These are phyloP conservation scores for Lasiodiplodia sp. DNA, from an alignment of 2,329 filamentous ascomycete species.

Conservation along the genomic window DNA sequence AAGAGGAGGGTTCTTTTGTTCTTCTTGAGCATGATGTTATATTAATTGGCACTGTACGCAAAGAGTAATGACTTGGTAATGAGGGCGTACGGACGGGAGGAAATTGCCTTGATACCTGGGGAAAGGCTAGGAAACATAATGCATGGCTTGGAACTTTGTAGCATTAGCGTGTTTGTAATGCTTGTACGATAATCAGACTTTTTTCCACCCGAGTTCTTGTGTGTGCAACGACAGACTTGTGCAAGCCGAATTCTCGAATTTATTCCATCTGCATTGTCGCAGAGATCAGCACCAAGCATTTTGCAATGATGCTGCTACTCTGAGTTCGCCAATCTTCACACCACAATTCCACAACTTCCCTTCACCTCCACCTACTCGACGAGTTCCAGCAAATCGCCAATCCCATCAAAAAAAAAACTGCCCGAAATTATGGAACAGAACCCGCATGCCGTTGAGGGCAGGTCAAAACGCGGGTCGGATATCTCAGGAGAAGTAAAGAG, in stretches of 20 bases:
- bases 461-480: slow-evolving; percentile 13
- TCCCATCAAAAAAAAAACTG: not conserved
- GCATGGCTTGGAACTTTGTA: not conserved
- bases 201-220: not conserved
- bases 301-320: not conserved
- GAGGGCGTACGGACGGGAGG: not conserved
- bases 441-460: slow-evolving; percentile 24
- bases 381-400: not conserved
- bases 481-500: slow-evolving; percentile 21
- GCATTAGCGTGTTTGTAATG: not conserved
- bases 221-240: not conserved
- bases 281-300: not conserved
- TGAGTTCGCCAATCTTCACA: not conserved
- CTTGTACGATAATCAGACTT: not conserved
- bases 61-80: not conserved
- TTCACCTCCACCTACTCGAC: not conserved
- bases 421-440: slow-evolving; percentile 9
- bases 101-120: not conserved
- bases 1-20: not conserved
- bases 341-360: not conserved
- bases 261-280: not conserved
- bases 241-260: too few relatives aligned
- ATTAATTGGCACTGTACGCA: not conserved
- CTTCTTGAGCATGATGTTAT: not conserved
- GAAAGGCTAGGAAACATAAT: not conserved